Conservation (phyloP, 2,329 filamentous ascomycete genomes). For the Lasiodiplodia gonubiensis region DNA sequence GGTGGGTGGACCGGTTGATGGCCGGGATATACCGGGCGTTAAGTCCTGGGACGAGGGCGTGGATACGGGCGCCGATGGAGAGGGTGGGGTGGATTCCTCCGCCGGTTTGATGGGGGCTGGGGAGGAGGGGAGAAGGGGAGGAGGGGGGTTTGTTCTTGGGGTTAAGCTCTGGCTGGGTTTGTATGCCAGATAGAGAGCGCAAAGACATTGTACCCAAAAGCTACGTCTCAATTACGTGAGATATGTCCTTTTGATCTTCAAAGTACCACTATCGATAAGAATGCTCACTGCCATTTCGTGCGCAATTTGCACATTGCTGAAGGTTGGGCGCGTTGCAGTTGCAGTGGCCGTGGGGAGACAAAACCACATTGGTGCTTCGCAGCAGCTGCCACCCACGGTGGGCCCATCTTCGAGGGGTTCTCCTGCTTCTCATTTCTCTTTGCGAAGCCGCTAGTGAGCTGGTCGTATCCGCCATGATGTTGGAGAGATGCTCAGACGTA, state of each 20-base stretch:
- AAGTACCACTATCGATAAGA: neutral
- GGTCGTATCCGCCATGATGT: too few species aligned
- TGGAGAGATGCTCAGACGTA: too few species aligned
- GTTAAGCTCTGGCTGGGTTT: too few species aligned
- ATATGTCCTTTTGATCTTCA: too few species aligned
- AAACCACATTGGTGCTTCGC: neutral
- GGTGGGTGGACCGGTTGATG: conserved; percentile 9
- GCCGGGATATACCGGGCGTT: neutral
- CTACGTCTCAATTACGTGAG: too few species aligned
- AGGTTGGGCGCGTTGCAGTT: neutral
- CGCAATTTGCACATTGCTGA: neutral
- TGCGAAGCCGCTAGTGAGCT: too few species aligned
- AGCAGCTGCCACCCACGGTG: neutral
- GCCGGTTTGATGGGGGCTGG: neutral
- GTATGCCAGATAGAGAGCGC: too few species aligned
- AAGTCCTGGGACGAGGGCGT: neutral
- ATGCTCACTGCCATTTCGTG: neutral
- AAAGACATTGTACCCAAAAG: too few species aligned
- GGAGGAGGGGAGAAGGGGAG: too few species aligned
- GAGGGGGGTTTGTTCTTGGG: too few species aligned
- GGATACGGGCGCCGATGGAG: conserved; percentile 12
- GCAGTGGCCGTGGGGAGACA: neutral
- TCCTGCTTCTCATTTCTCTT: neutral
- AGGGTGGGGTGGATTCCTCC: conserved; percentile 14
- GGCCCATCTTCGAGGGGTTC: neutral